Base-by-base conservation (phyloP, 805 yeast genomes). In the Saccharomycopsis sp. region DNA sequence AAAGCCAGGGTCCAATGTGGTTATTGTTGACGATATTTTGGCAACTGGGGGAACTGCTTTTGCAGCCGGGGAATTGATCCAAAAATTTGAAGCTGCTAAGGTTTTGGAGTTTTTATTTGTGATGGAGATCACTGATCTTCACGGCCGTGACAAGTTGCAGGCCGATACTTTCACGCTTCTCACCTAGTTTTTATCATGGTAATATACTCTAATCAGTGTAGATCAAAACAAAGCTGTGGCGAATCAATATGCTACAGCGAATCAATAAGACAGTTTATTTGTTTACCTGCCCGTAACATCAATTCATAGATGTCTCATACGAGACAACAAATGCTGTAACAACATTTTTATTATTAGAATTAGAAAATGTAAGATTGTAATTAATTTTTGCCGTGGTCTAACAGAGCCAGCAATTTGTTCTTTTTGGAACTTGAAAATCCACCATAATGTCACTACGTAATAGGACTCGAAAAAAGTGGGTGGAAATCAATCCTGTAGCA, bases 41-140 rank as follows among this genome's bases (percentile, higher is more conserved):
- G 99, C 99, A 54, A 94, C 99, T 44, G 98, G 98, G 63, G 99
- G 99, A 47, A 87, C 96, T 66, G 99, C 99, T 24, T 74, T 76
- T 58, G 97, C 96, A 60, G 98, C 98, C 49, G 97, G 96, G 60
- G 86, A 89, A 68, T 80, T 94, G 64, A 87, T 90, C 55, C 53
- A 52, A 54, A 69, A 70, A 64, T 75, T 80, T 71, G 78, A 85
- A 62, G 84, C 85, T 58, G 97, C 86, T 62, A 80, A 85, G 60
- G 80, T 92, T 56, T 70, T 86, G 56, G 96, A 91, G 74, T 94
- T 84, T 72, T 76, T 86, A 64, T 94, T 94, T 69, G 89, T 94
- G 52, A 84, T 94, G 89, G 99, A 94, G 76, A 84, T 94, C 68
- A 93, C 89, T 69, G 94, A 93, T 82, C 82, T 94, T 71, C 86